A percentile compares a stretch with the other conserved stretches of the same genome.
phyloP scores from a whole-genome alignment of 208 protist genomes.

The Zelonia costaricensis region DNA sequence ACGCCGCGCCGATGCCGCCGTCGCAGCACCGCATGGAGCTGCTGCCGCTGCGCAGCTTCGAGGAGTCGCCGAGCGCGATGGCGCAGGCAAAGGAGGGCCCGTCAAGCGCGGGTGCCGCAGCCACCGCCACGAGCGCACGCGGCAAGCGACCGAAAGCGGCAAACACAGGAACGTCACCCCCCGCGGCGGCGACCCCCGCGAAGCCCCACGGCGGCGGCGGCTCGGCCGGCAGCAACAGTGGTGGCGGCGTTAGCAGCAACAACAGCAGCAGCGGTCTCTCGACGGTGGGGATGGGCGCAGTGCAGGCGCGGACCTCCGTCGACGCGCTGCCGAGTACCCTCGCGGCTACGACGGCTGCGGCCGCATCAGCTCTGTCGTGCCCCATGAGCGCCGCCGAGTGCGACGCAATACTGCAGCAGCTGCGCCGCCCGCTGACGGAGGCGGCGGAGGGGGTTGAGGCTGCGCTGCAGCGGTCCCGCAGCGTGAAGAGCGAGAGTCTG shows the following conservation, averaged over 20 bases:
- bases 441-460: constrained; percentile 17
- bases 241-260: too few species aligned
- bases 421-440: constrained; percentile 11
- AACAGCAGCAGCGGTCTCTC: not conserved
- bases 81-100: constrained; percentile 6
- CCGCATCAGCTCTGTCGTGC: constrained; percentile 10
- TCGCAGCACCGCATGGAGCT: constrained; percentile 36
- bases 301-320: not conserved
- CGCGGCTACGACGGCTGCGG: not conserved
- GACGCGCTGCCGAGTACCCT: not conserved
- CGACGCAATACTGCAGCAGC: constrained; percentile 9
- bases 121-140: not conserved
- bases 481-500: constrained; percentile 6
- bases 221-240: too few species aligned
- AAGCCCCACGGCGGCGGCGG: not conserved
- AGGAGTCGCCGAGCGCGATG: constrained; percentile 7
- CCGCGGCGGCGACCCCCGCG: not conserved
- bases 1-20: constrained; percentile 44
- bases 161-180: not conserved
- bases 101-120: not conserved
- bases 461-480: not conserved
- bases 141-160: constrained; percentile 9
- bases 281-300: too few species aligned
- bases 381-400: constrained; percentile 25
- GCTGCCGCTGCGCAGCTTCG: constrained; percentile 35